Conservation (phyloP, 768 basidiomycete genomes). For the Termitomyces sp. region DNA sequence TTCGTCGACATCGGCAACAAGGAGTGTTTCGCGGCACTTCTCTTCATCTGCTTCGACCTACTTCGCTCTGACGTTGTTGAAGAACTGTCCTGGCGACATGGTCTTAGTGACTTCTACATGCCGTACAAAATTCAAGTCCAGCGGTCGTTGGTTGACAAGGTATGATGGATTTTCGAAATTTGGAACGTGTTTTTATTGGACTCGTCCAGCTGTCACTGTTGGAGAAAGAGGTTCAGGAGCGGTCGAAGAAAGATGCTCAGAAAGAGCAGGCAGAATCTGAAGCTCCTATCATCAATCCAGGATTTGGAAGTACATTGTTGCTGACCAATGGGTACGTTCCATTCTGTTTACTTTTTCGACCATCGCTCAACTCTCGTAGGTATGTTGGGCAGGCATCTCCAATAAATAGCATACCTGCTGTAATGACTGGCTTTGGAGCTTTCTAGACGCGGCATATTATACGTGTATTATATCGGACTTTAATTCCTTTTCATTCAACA, state of each 20-base stretch:
- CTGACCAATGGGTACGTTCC: slow-evolving; percentile 72
- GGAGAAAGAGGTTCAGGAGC: slow-evolving; percentile 88
- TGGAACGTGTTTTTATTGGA: neutral
- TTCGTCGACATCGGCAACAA: slow-evolving; percentile 99
- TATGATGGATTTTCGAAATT: slow-evolving; percentile 22
- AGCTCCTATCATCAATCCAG: slow-evolving; percentile 84
- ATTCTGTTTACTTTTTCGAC: slow-evolving; percentile 9
- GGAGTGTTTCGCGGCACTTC: slow-evolving; percentile 90
- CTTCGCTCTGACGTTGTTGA: slow-evolving; percentile 89
- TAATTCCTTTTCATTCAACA: slow-evolving; percentile 17
- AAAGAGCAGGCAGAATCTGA: slow-evolving; percentile 90
- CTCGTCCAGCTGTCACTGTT: slow-evolving; percentile 58
- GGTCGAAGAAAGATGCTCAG: slow-evolving; percentile 78
- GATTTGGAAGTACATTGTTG: slow-evolving; percentile 54
- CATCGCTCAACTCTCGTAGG: slow-evolving; percentile 27
- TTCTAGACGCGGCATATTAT: slow-evolving; percentile 24
- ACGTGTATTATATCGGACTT: slow-evolving; percentile 27
- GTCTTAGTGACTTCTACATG: slow-evolving; percentile 96
- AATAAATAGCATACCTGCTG: slow-evolving; percentile 70
- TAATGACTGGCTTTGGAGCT: slow-evolving; percentile 63
- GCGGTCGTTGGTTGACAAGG: slow-evolving; percentile 75
- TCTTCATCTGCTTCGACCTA: slow-evolving; percentile 95
- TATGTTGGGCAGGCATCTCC: slow-evolving; percentile 64
- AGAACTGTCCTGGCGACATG: slow-evolving; percentile 95
- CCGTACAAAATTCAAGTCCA: slow-evolving; percentile 91